Percentiles rank a stretch among this genome's conserved stretches.
Conservation (phyloP, 441 rosid genomes). For the Omphalea diandra region DNA sequence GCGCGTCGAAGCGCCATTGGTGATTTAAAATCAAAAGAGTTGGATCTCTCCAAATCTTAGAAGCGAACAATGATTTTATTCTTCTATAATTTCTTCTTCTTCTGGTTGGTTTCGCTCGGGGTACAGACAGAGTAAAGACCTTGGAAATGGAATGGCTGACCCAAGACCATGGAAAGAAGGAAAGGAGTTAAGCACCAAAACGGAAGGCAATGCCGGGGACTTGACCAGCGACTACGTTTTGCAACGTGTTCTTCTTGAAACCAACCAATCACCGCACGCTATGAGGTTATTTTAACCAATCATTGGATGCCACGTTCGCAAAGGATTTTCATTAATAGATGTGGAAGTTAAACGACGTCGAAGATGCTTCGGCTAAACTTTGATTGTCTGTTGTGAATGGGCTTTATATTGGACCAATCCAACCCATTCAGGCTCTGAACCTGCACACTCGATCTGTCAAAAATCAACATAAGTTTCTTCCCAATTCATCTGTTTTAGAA, state of each 20-base stretch:
- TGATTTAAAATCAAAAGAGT: conserved; percentile 33
- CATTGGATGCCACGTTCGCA: conserved; percentile 21
- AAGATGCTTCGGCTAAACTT: background rate
- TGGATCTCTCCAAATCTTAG: conserved; percentile 42
- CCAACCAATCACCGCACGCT: conserved; percentile 39
- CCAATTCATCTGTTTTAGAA: too few relatives aligned
- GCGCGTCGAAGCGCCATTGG: conserved; percentile 55
- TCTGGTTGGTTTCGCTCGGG: background rate
- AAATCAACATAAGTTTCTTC: too few relatives aligned
- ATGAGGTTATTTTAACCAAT: conserved; percentile 32
- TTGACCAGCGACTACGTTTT: conserved; percentile 22
- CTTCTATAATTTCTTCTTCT: background rate
- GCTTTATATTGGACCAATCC: background rate
- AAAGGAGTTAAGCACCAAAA: conserved; percentile 1
- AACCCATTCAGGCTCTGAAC: background rate
- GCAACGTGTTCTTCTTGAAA: conserved; percentile 40
- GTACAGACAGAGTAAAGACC: background rate
- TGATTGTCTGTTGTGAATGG: too few relatives aligned
- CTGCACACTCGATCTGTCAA: too few relatives aligned
- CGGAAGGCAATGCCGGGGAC: conserved; percentile 28
- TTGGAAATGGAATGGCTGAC: background rate
- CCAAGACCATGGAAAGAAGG: too few relatives aligned
- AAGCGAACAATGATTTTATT: background rate
- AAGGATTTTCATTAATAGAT: background rate
- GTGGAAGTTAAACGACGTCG: background rate